Base-by-base conservation (phyloP, 495 filamentous ascomycete genomes). In the Penicillium parvum region DNA sequence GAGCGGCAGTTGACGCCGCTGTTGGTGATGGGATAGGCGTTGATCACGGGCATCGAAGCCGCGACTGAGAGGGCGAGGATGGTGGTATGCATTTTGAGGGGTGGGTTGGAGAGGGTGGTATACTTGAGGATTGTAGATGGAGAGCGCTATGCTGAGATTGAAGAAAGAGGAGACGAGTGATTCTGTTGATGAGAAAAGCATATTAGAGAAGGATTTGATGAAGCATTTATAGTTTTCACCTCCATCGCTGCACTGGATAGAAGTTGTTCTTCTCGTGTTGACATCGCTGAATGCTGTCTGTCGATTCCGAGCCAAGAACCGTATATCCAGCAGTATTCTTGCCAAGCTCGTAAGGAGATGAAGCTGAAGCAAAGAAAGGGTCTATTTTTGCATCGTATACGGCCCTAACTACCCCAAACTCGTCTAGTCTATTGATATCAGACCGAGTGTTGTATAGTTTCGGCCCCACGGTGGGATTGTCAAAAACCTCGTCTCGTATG, bases 1-100 rank as follows among this genome's bases (percentile, higher is more conserved):
- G 50, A 49, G 37, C 45, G 50, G 23, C 50, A 53, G 40, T 53
- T 38, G 19, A 53, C 39, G 5, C 8, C 26, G 19, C 33, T 26
- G 3, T 34, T 35, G 12, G 35, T 45, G 35, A 53, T 39, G 16
- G 40, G 47, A 10, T 50, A 50, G 15, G 34, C 50, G 22, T 20
- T 53, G 37, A 30, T 37, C 8, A 49, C n/a, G 5, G 50, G 45
- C 0, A 42, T 17, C 11, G 47, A 18, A 11, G 39, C 19, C 6
- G 38, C 32, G 7, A 49, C 18, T 5, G 50, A 25, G 7, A 53
- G 32, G 17, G 50, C 41, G 16, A 50, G 7, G 16, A 50, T 14
- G 5, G 21, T 7, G 41, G 43, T 39, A 28, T 43, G 35, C 49
- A 52, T 52, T 3, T 23, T 43, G 38, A 22, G 23, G n/a, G 10